Percentiles rank a stretch among this genome's conserved stretches.
Conservation (phyloP, 345 rosid genomes). For the Aegle marmelos region DNA sequence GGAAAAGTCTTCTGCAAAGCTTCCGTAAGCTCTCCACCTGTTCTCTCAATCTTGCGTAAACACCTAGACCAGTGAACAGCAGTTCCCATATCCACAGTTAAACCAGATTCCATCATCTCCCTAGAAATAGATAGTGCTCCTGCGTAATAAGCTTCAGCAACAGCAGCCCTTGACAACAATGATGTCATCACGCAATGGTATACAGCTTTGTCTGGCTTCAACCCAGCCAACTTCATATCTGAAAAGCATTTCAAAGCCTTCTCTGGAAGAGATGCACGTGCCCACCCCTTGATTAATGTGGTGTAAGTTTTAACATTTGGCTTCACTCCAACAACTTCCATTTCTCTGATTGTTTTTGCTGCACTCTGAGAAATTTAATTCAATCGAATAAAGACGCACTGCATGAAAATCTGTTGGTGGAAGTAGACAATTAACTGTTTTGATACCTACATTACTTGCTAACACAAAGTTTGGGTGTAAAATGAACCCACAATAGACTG, state of each 20-base stretch:
- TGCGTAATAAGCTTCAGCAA: constrained; percentile 69
- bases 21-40: constrained; percentile 90
- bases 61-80: constrained; percentile 92
- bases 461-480: background rate
- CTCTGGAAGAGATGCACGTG: constrained; percentile 88
- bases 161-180: constrained; percentile 72
- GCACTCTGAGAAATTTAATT: constrained; percentile 58
- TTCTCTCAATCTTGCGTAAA: constrained; percentile 77
- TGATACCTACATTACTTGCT: background rate
- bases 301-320: constrained; percentile 94
- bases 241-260: constrained; percentile 80
- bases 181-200: constrained; percentile 92
- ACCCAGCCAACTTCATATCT: constrained; percentile 71
- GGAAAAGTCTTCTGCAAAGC: constrained; percentile 91
- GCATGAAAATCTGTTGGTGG: background rate
- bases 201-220: constrained; percentile 85
- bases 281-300: constrained; percentile 91
- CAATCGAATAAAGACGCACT: background rate
- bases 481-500: background rate
- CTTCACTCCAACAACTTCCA: constrained; percentile 59
- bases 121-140: constrained; percentile 56
- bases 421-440: background rate
- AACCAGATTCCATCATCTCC: constrained; percentile 73
- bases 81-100: constrained; percentile 90
- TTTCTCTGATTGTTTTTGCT: constrained; percentile 56